These are phyloP conservation scores for Ciborinia camelliae DNA, from an alignment of 2,329 filamentous ascomycete species.

Conservation along the genomic window DNA sequence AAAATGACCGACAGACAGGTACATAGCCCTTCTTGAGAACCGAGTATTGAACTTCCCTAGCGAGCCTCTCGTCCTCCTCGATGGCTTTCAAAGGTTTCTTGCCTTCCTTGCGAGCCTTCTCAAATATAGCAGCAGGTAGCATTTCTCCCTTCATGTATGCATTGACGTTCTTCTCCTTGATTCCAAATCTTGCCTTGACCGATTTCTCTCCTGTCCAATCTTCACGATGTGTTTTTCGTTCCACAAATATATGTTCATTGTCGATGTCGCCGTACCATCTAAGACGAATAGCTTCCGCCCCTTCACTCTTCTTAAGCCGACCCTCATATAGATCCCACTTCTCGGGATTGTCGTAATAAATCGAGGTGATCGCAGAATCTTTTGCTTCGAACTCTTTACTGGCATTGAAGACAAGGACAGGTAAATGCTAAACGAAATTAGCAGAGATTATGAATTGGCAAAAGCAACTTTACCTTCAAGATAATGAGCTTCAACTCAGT, in stretches of 20 bases:
- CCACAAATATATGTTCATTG: constrained; percentile 90
- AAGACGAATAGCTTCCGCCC: constrained; percentile 91
- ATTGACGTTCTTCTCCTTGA: constrained; percentile 98
- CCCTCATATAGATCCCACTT: constrained; percentile 94
- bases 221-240: constrained; percentile 96
- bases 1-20: constrained; percentile 92
- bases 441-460: background rate
- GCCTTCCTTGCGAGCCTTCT: constrained; percentile 91
- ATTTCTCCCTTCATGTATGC: constrained; percentile 80
- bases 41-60: constrained; percentile 90
- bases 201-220: constrained; percentile 99
- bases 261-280: constrained; percentile 98
- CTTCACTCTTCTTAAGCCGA: constrained; percentile 94
- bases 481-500: constrained; percentile 98
- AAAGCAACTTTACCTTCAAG: constrained; percentile 58
- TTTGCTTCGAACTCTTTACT: constrained; percentile 92
- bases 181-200: constrained; percentile 90
- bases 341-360: constrained; percentile 95
- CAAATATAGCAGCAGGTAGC: constrained; percentile 84
- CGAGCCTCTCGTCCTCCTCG: constrained; percentile 83
- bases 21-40: constrained; percentile 81
- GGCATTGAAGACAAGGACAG: constrained; percentile 94
- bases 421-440: constrained; percentile 63
- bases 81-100: constrained; percentile 94
- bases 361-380: constrained; percentile 94